Percentiles rank a stretch among this genome's conserved stretches.
Evolutionary conservation across 2,329 filamentous ascomycete species (phyloP).

Genomic region (Grosmannia clavigera): DNA sequence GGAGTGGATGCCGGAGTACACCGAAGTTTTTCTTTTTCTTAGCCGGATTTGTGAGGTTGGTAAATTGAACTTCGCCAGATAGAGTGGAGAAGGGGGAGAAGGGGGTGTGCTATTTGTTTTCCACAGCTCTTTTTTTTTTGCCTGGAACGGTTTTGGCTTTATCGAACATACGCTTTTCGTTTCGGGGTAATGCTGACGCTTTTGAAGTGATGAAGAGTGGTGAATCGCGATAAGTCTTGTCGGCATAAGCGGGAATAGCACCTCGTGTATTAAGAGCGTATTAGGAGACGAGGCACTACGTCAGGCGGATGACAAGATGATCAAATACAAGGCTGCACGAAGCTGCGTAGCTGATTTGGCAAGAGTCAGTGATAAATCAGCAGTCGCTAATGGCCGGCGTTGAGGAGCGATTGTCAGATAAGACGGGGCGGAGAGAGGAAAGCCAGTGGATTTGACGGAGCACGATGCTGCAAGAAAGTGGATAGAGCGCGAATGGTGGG

Average conservation of each 20-base stretch:
- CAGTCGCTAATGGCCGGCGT: neutral
- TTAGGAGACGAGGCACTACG: neutral
- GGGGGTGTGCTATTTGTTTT: neutral
- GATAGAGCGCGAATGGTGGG: neutral
- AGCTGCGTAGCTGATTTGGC: neutral
- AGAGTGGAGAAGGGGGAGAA: neutral
- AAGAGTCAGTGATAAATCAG: neutral
- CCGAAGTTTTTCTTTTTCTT: neutral
- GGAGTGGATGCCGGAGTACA: neutral
- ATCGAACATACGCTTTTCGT: neutral
- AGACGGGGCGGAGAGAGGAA: neutral
- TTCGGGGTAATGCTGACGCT: neutral
- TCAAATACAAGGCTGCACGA: slow-evolving; percentile 3
- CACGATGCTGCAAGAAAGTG: neutral
- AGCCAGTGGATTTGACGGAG: neutral
- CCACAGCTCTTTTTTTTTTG: neutral
- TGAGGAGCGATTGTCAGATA: neutral
- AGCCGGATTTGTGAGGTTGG: slow-evolving; percentile 1
- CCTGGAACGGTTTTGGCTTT: neutral
- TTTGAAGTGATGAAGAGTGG: neutral
- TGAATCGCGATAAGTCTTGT: neutral
- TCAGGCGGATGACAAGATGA: neutral
- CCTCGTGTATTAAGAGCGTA: neutral
- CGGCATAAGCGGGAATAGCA: neutral
- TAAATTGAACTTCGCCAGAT: neutral